Evolutionary conservation across 805 yeast species (phyloP).

Genomic region (Saccharomycopsis selenospora): DNA sequence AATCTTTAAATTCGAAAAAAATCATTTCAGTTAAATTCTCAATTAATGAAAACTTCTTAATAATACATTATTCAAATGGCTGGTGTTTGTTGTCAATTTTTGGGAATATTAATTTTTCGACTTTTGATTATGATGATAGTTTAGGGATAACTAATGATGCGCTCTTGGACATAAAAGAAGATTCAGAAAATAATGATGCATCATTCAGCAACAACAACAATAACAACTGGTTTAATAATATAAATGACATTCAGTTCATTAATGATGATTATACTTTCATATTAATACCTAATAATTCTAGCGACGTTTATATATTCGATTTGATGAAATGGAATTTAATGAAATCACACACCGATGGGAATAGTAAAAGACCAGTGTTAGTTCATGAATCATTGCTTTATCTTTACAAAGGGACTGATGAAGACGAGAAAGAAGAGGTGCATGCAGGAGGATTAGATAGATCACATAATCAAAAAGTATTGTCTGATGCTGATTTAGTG

Average conservation of each 20-base stretch:
- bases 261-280: conserved; percentile 14
- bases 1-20: conserved; percentile 17
- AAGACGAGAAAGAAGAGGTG: neutral
- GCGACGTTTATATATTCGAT: conserved; percentile 10
- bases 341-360: conserved; percentile 23
- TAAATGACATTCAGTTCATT: conserved; percentile 13
- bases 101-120: conserved; percentile 25
- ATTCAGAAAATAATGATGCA: too few species aligned
- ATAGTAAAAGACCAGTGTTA: conserved; percentile 25
- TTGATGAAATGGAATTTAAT: conserved; percentile 10
- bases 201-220: too few species aligned
- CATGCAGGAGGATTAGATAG: neutral
- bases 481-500: conserved; percentile 1
- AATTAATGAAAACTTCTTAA: conserved; percentile 11
- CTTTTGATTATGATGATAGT: conserved; percentile 20
- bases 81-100: conserved; percentile 28
- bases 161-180: neutral
- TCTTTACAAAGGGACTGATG: conserved; percentile 25
- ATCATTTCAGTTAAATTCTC: conserved; percentile 16
- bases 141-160: conserved; percentile 14
- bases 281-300: conserved; percentile 12
- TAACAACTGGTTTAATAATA: conserved; percentile 18
- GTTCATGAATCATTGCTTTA: conserved; percentile 22
- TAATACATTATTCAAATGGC: conserved; percentile 20
- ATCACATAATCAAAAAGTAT: too few species aligned